Base-by-base conservation (phyloP, 2,329 filamentous ascomycete species). In the Pseudogymnoascus sp. region DNA sequence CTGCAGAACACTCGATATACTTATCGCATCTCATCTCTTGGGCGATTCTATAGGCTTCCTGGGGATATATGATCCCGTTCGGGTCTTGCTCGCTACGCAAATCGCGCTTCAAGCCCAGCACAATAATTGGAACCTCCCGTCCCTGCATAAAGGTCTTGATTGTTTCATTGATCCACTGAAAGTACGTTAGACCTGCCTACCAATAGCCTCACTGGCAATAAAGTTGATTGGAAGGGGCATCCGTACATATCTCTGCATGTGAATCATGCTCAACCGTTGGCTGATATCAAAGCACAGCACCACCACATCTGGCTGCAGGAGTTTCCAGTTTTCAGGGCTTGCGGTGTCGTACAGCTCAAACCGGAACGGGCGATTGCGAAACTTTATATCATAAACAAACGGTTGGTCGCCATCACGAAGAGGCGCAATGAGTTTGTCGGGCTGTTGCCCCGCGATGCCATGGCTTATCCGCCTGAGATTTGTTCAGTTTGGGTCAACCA, bases 1-100 rank as follows among this genome's bases (percentile, higher is more conserved):
- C 74, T 5, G 84, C 83, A 1, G 83, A 86, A 72, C 84, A 87
- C 68, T 87, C 84, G 70, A 86, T 80, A 67, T 87, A 87, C 65
- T 81, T 81, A 71, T 87, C 84, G 55, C 79, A 83, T 60, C 84
- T 75, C 77, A 87, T 78, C 66, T 80, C 78, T 68, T 86, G 83
- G 21, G 84, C 79, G 59, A 80, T 71, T 27, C 77, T 77, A 68
- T 84, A 83, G 1, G 78, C 84, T 71, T 87, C 84, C 64, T 86
- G 80, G 9, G 84, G 84, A 64, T 84, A 82, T 60, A 86, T 83
- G 66, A 82, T 79, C 31, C 83, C 83, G 63, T 84, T 84, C 2
- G 82, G 82, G 67, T 86, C 83, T 10, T 76, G 74, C 64, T 84
- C 82, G 2, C 80, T 82, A 59, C 71, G 76, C 61, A 86, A 71